Evolutionary conservation across 2,329 filamentous ascomycete genomes (phyloP), one percentile per base, ranked within the genome.

Genomic region (Ophiostoma triangulosporum): DNA sequence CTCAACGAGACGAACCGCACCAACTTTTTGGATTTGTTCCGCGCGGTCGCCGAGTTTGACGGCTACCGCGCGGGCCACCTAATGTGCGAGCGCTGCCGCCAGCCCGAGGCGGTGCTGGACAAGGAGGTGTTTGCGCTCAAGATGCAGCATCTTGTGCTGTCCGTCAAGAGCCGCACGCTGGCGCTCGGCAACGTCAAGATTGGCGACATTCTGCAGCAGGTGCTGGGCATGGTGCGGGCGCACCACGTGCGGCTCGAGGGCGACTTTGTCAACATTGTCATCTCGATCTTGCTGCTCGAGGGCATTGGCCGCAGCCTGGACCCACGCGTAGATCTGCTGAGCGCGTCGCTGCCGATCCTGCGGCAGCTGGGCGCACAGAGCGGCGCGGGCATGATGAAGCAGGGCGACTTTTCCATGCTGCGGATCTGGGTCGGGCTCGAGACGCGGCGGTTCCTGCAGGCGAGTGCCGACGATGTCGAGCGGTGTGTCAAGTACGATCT

Each of bases 221-320:
- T 97, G 0, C 73, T 98, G 45, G 77, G 77, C 56, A 96, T 98
- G 89, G 93, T 98, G 29, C 81, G 93, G 53, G 73, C 75, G 9
- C 93, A 98, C 65, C 93, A 98, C 64, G 93, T 98, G 4, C 78
- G 93, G 8, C 77, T 98, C 50, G 93, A 98, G 68, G 93, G 93
- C 8, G 93, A 98, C 66, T 98, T 97, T 64, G 89, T 98, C 64
- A 98, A 98, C 64, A 93, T 98, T 4, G 91, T 98, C 29, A 84
- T 98, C 55, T 95, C 88, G 56, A 96, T 97, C 52, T 71, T 98
- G 32, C 75, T 98, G 2, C 75, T 98, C 1, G 93, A 98, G 66
- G 93, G 93, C 6, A 98, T 97, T 62, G 93, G 93, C 0, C 78
- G 93, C 57, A 88, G 76, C 56, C 70, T 98, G 15, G 84, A 97